Percentiles rank a stretch among this genome's conserved stretches.
Conservation (phyloP, 306 rosid genomes). For the Canavalia gladiata region DNA sequence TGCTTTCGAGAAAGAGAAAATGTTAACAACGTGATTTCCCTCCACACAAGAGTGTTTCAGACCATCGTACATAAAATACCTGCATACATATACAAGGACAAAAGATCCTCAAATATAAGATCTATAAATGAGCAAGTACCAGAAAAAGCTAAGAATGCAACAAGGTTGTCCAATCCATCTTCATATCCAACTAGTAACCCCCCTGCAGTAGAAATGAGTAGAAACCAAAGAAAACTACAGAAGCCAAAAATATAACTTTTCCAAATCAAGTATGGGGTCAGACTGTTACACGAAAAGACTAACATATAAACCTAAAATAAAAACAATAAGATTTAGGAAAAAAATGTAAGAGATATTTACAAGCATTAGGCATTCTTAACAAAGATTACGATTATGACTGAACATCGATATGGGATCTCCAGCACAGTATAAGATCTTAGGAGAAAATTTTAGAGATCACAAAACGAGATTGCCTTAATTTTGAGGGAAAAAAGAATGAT, state of each 20-base stretch:
- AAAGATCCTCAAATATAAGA: slow-evolving; percentile 23
- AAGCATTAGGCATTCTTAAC: background rate
- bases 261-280: background rate
- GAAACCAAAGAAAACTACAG: background rate
- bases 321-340: slow-evolving; percentile 13
- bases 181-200: too few relatives aligned
- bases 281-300: background rate
- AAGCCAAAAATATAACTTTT: background rate
- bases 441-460: background rate
- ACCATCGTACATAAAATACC: slow-evolving; percentile 96
- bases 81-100: slow-evolving; percentile 44
- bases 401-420: slow-evolving; percentile 2
- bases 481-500: background rate
- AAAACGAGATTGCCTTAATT: background rate
- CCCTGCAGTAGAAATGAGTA: too few relatives aligned
- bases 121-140: background rate
- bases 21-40: slow-evolving; percentile 86
- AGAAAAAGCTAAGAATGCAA: too few relatives aligned
- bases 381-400: background rate
- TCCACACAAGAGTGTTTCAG: slow-evolving; percentile 86
- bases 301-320: background rate
- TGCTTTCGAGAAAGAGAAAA: slow-evolving; percentile 96
- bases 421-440: background rate
- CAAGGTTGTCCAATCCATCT: too few relatives aligned
- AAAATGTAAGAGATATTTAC: background rate